phyloP scores from a whole-genome alignment of 768 basidiomycete species.

The Boletus rufocinnamomeus region DNA sequence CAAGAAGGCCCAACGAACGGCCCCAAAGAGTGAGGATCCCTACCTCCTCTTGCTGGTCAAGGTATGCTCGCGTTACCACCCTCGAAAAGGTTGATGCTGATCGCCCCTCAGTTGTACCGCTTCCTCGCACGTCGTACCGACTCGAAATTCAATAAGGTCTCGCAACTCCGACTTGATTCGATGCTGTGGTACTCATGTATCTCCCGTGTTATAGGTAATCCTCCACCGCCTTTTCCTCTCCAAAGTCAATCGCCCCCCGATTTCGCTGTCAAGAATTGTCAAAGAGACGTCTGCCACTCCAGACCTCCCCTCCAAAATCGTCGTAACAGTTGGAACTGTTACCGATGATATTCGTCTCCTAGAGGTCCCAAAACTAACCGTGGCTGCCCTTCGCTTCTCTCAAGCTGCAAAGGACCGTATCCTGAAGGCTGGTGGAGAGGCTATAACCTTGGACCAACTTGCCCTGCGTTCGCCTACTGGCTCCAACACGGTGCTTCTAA shows the following conservation, averaged over 20 bases:
- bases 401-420: constrained; percentile 92
- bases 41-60: constrained; percentile 98
- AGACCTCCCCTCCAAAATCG: constrained; percentile 75
- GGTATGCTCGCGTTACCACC: constrained; percentile 46
- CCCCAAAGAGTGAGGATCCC: constrained; percentile 98
- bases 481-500: constrained; percentile 89
- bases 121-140: constrained; percentile 98
- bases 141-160: constrained; percentile 91
- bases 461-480: constrained; percentile 94
- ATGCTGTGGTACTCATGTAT: constrained; percentile 21
- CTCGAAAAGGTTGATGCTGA: constrained; percentile 15
- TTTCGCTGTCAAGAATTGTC: constrained; percentile 90
- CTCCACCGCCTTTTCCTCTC: constrained; percentile 97
- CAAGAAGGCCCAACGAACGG: constrained; percentile 93
- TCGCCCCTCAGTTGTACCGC: constrained; percentile 79
- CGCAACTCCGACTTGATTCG: constrained; percentile 7
- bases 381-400: constrained; percentile 96
- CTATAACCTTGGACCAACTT: constrained; percentile 93
- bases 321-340: constrained; percentile 89
- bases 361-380: constrained; percentile 84
- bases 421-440: constrained; percentile 93
- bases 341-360: constrained; percentile 93
- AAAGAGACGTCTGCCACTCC: constrained; percentile 72
- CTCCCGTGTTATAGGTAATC: constrained; percentile 59
- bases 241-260: constrained; percentile 94